These are phyloP conservation scores for Basidioascus undulatus DNA, from an alignment of 768 basidiomycete genomes.

Conservation along the genomic window DNA sequence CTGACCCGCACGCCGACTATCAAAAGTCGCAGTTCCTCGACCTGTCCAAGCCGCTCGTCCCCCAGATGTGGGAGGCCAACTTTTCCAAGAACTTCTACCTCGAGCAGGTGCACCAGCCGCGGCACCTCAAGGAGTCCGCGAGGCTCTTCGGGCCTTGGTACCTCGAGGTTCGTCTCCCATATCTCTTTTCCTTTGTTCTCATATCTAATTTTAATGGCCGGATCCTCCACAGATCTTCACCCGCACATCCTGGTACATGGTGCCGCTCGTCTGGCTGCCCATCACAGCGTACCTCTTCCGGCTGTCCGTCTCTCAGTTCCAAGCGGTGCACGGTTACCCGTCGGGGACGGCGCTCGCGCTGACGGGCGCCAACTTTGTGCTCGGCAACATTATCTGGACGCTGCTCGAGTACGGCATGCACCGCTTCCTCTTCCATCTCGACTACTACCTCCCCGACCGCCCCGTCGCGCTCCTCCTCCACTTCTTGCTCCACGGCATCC, in stretches of 20 bases:
- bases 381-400: conserved; percentile 83
- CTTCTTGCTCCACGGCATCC: conserved; percentile 81
- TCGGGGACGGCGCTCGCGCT: conserved; percentile 18
- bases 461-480: conserved; percentile 60
- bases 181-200: conserved; percentile 1
- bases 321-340: background rate
- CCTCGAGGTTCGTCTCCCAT: conserved; percentile 41
- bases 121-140: conserved; percentile 60
- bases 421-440: conserved; percentile 92
- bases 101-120: conserved; percentile 86
- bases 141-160: conserved; percentile 59
- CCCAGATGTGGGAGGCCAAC: conserved; percentile 66
- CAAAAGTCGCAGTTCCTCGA: conserved; percentile 81
- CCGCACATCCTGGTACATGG: conserved; percentile 75
- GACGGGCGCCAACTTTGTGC: conserved; percentile 41
- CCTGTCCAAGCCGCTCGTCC: conserved; percentile 46
- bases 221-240: conserved; percentile 35
- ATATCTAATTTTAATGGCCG: background rate
- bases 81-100: conserved; percentile 92
- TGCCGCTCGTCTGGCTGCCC: conserved; percentile 77
- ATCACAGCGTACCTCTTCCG: conserved; percentile 55
- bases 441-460: conserved; percentile 59
- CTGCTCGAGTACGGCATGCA: conserved; percentile 60
- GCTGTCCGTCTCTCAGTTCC: conserved; percentile 35
- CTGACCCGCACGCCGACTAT: conserved; percentile 55